Base-by-base conservation (phyloP, 2,329 filamentous ascomycete genomes). In the Lasiodiplodia sp. region DNA sequence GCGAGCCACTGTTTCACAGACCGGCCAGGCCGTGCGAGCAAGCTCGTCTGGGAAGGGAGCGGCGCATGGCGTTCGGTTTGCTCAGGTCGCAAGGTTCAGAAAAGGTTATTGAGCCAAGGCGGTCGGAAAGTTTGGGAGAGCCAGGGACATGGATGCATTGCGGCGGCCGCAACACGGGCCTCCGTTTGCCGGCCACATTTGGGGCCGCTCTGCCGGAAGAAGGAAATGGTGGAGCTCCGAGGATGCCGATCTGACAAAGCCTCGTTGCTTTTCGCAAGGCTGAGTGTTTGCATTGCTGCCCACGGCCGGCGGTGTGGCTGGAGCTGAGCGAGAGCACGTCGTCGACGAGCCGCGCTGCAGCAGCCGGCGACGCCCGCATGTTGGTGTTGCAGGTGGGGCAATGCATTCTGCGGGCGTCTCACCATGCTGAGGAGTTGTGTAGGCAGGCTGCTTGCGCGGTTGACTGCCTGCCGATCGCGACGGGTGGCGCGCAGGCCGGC, bases 101-200 rank as follows among this genome's bases (percentile, higher is more conserved):
- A 52, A 64, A 64, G 47, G 60, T 38, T 64, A 64, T 52, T 64
- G 37, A 52, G 47, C 60, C 60, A 64, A 64, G 60, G 11, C 40
- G 14, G 28, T 52, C 60, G 60, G 60, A 53, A 64, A 64, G 60
- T 64, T 64, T 64, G 60, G 31, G 11, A 3, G 31, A 18, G 40
- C 60, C 4, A 53, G 60, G 60, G 60, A 53, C 60, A 64, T 28
- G 60, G 60, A 47, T 64, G 60, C 60, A 34, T 49, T 63, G 58
- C 23, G 14, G 25, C 21, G 25, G 28, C 25, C 58, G 47, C 47
- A n/a, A 52, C 52, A 64, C 60, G 47, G 31, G 18, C 28, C 47
- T 18, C 60, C 58, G 58, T 63, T 44, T 63, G n/a, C 40, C 58
- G 58, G 58, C 58, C 40, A 25, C 58, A 11, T 47, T 37, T 51